Conservation (phyloP, 2,329 filamentous ascomycete genomes). For the Coniochaeta ligniaria region DNA sequence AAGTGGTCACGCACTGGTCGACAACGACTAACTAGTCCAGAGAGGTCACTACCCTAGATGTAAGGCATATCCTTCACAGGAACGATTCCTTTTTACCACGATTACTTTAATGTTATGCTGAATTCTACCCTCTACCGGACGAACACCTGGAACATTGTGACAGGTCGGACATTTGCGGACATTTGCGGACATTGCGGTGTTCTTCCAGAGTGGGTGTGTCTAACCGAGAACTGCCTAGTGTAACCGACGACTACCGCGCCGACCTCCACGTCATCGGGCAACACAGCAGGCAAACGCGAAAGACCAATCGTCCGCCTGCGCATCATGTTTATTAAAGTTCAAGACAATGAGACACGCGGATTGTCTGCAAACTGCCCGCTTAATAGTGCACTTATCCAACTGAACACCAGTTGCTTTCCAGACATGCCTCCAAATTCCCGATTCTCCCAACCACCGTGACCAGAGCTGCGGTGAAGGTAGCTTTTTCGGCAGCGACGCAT, state of each 20-base stretch:
- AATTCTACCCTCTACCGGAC: too few relatives aligned
- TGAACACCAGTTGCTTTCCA: too few relatives aligned
- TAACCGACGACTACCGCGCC: background rate
- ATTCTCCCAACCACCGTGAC: background rate
- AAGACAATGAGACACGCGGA: slow-evolving; percentile 1
- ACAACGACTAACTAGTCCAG: background rate
- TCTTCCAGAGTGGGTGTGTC: background rate
- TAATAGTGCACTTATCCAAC: too few relatives aligned
- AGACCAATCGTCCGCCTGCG: background rate
- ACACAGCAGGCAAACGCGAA: background rate
- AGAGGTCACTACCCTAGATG: background rate
- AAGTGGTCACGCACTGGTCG: slow-evolving; percentile 7
- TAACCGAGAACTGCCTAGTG: slow-evolving; percentile 3
- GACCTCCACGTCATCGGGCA: slow-evolving; percentile 10
- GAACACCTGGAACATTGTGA: too few relatives aligned
- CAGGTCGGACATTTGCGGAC: too few relatives aligned
- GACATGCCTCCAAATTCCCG: background rate
- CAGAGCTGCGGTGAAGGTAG: background rate
- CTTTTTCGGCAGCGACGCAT: background rate
- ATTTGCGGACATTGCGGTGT: too few relatives aligned
- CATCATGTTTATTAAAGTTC: background rate
- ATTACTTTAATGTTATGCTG: too few relatives aligned
- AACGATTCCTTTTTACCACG: background rate
- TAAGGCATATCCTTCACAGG: background rate
- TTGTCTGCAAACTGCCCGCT: too few relatives aligned